These are phyloP conservation scores for Botryosphaeria agaves DNA, from an alignment of 2,329 filamentous ascomycete genomes.

Conservation along the genomic window DNA sequence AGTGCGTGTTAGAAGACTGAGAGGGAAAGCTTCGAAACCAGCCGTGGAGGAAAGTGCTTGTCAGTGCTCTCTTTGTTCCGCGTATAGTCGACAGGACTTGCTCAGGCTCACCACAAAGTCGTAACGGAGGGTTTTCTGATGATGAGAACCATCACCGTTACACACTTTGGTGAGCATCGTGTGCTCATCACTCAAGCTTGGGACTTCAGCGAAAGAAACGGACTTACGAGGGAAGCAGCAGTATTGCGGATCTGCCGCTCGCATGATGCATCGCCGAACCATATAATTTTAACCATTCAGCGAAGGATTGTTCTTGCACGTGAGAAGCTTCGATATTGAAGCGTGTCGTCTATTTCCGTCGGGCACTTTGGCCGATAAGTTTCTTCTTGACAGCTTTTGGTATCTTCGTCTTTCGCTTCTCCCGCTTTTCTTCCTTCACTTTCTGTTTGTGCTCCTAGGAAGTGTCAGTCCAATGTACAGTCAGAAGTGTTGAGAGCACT, in stretches of 20 bases:
- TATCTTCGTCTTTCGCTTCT: slow-evolving; percentile 88
- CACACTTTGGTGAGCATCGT: not conserved
- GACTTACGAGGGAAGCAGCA: not conserved
- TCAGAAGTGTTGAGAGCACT: no score
- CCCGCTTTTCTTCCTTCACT: slow-evolving; percentile 88
- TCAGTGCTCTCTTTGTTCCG: slow-evolving; percentile 2
- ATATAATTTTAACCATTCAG: no score
- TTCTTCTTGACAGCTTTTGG: slow-evolving; percentile 94
- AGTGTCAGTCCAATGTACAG: no score
- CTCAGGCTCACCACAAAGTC: not conserved
- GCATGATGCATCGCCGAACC: not conserved
- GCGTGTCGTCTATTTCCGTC: slow-evolving; percentile 38
- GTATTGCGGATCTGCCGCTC: not conserved
- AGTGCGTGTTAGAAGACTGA: not conserved
- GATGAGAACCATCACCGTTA: not conserved
- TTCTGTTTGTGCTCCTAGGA: slow-evolving; percentile 60
- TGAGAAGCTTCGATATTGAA: not conserved
- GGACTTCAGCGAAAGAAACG: not conserved
- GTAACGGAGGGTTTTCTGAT: not conserved
- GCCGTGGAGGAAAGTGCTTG: not conserved
- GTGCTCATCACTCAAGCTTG: not conserved
- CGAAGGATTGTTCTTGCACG: not conserved
- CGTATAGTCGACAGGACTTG: not conserved
- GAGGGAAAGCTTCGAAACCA: not conserved
- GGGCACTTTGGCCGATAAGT: slow-evolving; percentile 44